Evolutionary conservation across 345 rosid species (phyloP), one percentile per base, ranked within the genome.

Genomic region (Boechera stricta): DNA sequence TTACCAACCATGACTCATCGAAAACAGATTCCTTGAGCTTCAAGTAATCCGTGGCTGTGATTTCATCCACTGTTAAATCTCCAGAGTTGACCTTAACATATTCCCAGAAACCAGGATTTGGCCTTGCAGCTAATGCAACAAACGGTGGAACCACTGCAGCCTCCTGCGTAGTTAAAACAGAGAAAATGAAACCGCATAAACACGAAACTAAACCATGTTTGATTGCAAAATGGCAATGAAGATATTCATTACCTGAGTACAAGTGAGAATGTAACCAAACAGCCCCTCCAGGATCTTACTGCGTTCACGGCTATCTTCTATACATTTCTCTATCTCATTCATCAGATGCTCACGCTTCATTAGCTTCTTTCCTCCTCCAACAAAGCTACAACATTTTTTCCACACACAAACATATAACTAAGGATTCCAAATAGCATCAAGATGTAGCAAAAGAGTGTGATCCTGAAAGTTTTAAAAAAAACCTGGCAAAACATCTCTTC

Each of bases 81-180:
- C 81, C 84, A 47, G 90, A 76, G 41, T 88, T 83, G 56, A 95
- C 99, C 69, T 85, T 91, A 48, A 95, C 93, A 64, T 81, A 89
- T 73, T 92, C 99, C 96, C 97, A 95, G 76, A 79, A 84, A 10
- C 98, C 99, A 4, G 98, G 98, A 63, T 80, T 89, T 4, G 90
- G 98, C 76, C 99, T 83, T 13, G 79, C 94, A 0, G 99, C 97
- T 53, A 95, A 67, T 7, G 93, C 97, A 47, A 92, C 89, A 64
- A 71, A 76, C 4, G 99, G 98, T 47, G 98, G 97, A 67, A 88
- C 83, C 71, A 92, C 91, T 24, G 84, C 89, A 2, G 98, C 99
- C 69, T 95, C 99, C 97, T 93, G 84, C 79, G 82, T 69, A 9
- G 24, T 77, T 54, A 32, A 33, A 11, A 45, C 31, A 47, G 39